phyloP scores from a whole-genome alignment of 2,329 filamentous ascomycete genomes.

The Neofusicoccum sp. region DNA sequence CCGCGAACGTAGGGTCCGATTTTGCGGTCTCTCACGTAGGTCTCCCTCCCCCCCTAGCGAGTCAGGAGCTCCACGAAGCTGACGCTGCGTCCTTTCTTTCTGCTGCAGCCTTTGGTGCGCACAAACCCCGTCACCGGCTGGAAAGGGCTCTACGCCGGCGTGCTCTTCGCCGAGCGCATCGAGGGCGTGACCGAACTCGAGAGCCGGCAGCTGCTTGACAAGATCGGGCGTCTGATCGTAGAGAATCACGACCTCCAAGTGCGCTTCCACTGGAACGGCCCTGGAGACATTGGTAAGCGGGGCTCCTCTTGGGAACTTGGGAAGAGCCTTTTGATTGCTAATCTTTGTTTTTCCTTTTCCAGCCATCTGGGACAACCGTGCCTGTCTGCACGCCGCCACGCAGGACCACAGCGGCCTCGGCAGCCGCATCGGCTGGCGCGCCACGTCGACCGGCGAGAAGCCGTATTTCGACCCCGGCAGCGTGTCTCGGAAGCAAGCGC shows the following conservation, averaged over 20 bases:
- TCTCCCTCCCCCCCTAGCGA: too few relatives aligned
- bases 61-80: conserved; percentile 30
- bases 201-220: conserved; percentile 41
- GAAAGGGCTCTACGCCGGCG: conserved; percentile 36
- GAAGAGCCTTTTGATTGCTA: conserved; percentile 37
- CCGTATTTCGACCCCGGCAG: conserved; percentile 43
- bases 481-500: conserved; percentile 30
- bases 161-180: conserved; percentile 41
- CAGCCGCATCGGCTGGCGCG: conserved; percentile 38
- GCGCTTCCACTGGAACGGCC: conserved; percentile 44
- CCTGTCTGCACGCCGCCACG: conserved; percentile 33
- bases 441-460: conserved; percentile 43
- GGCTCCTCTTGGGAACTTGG: too few relatives aligned
- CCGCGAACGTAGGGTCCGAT: conserved; percentile 23
- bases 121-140: conserved; percentile 38
- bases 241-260: conserved; percentile 46
- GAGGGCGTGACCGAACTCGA: conserved; percentile 42
- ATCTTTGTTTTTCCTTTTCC: conserved; percentile 23
- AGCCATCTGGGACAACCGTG: not conserved
- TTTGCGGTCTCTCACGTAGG: conserved; percentile 27
- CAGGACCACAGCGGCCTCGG: conserved; percentile 33
- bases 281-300: conserved; percentile 47
- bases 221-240: conserved; percentile 40
- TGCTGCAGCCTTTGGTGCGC: conserved; percentile 30
- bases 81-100: conserved; percentile 25